A percentile compares a stretch with the other conserved stretches of the same genome.
phyloP scores from a whole-genome alignment of 2,329 filamentous ascomycete genomes.

The Ophiosphaerella korrae region DNA sequence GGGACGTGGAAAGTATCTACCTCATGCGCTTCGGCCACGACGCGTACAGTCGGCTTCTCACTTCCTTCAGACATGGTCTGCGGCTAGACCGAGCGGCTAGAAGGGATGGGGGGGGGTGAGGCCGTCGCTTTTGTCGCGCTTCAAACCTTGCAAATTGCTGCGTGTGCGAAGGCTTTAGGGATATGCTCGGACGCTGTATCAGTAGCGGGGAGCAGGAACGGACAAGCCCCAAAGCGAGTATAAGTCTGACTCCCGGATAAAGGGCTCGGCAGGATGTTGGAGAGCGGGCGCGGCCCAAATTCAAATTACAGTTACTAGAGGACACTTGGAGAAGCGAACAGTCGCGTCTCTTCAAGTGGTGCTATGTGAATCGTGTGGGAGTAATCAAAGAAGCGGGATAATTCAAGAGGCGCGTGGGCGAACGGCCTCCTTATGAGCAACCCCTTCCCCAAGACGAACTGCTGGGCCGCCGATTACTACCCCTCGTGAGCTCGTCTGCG shows the following conservation, averaged over 20 bases:
- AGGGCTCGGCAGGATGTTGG: constrained; percentile 40
- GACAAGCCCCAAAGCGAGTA: constrained; percentile 19
- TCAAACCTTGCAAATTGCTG: constrained; percentile 5
- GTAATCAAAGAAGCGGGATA: too few species aligned
- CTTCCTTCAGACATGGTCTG: constrained; percentile 53
- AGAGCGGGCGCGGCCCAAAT: constrained; percentile 34
- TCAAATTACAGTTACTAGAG: constrained; percentile 30
- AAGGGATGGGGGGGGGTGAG: constrained; percentile 10
- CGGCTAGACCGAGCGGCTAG: neutral
- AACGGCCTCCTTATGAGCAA: constrained; percentile 25
- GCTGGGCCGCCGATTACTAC: constrained; percentile 17
- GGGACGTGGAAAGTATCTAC: constrained; percentile 74
- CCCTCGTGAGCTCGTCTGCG: constrained; percentile 37
- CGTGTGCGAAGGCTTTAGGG: constrained; percentile 3
- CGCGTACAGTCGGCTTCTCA: constrained; percentile 47
- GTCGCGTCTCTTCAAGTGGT: constrained; percentile 30
- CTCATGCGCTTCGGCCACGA: constrained; percentile 76
- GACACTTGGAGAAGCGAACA: constrained; percentile 28
- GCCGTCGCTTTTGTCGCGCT: constrained; percentile 13
- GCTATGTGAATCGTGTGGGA: constrained; percentile 8
- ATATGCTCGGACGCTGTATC: constrained; percentile 2
- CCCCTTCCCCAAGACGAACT: constrained; percentile 10
- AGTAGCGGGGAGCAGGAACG: constrained; percentile 7
- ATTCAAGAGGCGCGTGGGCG: constrained; percentile 15
- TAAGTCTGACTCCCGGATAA: constrained; percentile 44